Base-by-base conservation (phyloP, 768 basidiomycete genomes). In the Lactarius hatsudake region DNA sequence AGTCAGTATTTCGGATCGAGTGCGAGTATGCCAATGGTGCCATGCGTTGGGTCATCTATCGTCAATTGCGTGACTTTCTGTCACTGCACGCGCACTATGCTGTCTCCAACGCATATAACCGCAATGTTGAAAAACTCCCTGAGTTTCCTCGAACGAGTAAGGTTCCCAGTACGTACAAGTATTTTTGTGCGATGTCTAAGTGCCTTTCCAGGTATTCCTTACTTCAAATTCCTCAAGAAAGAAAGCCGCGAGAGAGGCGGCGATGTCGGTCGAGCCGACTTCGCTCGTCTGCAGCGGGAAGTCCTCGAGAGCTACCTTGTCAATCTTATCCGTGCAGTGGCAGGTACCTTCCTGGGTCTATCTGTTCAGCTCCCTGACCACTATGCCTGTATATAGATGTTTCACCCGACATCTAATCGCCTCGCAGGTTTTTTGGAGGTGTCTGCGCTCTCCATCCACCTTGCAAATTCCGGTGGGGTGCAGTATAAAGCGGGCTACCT, bases 11-110 rank as follows among this genome's bases (percentile, higher is more conserved):
- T 75, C 86, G 93, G 18, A 94, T 96, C 71, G 94, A 96, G 76
- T 98, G 95, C 75, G 93, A 97, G 76, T 98, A 99, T 75, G 96
- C 94, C 0, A 95, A 96, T 70, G 94, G 94, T 26, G 88, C 89
- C 15, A 87, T 84, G 74, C 81, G 94, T 76, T 99, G 97, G 96
- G 96, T 97, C 34, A 83, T 94, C n/a, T 94, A 94, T 77, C 88
- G 96, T 61, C 89, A 96, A 77, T 82, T 97, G 62, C 87, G 93
- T 68, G 96, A 98, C 75, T 97, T 99, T 73, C 63, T 96, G 56
- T 90, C 90, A 30, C 78, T 99, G 28, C 96, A 98, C 75, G 84
- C 89, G 0, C 95, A 98, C 75, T 97, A 96, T 75, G 81, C 89
- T 1, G 79, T 97, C 23, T 89, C 93, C 10, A 96, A 94, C 71